phyloP scores from a whole-genome alignment of 306 rosid genomes.

The Boehmeria nivea region DNA sequence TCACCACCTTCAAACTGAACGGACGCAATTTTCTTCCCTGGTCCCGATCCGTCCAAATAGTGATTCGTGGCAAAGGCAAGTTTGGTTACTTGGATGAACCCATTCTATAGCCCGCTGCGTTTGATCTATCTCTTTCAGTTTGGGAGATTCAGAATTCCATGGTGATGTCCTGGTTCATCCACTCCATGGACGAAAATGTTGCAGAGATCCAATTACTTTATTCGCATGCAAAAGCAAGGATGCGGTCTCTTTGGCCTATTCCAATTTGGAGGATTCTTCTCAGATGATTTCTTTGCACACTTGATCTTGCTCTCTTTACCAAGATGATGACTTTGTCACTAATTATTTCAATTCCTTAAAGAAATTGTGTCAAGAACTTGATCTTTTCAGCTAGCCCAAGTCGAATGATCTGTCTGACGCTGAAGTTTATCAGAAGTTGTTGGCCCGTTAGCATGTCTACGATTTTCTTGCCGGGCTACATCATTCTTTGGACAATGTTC shows the following conservation, averaged over 20 bases:
- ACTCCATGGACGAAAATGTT: background rate
- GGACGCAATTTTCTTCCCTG: background rate
- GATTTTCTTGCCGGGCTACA: background rate
- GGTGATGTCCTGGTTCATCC: background rate
- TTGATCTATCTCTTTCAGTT: background rate
- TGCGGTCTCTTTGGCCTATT: background rate
- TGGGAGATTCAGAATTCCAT: background rate
- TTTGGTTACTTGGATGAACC: background rate
- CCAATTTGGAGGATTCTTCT: background rate
- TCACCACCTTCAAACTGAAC: background rate
- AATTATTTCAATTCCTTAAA: too few relatives aligned
- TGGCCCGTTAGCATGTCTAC: background rate
- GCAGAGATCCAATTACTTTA: background rate
- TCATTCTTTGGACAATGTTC: background rate
- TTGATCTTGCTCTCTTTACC: too few relatives aligned
- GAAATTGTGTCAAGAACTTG: too few relatives aligned
- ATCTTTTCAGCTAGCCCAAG: background rate
- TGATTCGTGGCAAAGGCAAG: background rate
- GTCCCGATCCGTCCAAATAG: background rate
- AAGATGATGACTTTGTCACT: too few relatives aligned
- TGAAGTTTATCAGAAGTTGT: background rate
- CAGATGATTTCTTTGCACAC: too few relatives aligned
- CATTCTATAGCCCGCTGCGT: background rate
- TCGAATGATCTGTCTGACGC: background rate
- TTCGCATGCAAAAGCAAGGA: background rate